A percentile compares a stretch with the other conserved stretches of the same genome.
Conservation (phyloP, 345 rosid genomes). For the thale cress (Arabidopsis thaliana) region TAIR10.1 NC_003074.8:3791501-3792000, state of each 20-base stretch:
- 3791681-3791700: slow-evolving; percentile 43
- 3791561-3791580: slow-evolving; percentile 98
- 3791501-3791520: slow-evolving; percentile 14
- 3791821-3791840: slow-evolving; percentile 17
- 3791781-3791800: slow-evolving; percentile 19
- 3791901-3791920: slow-evolving; percentile 63
- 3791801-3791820: slow-evolving; percentile 26
- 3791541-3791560: slow-evolving; percentile 82
- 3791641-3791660: slow-evolving; percentile 82
- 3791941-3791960: slow-evolving; percentile 73
- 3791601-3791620: slow-evolving; percentile 82
- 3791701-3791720: slow-evolving; percentile 16
- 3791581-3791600: slow-evolving; percentile 90
- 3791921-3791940: slow-evolving; percentile 93
- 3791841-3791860: slow-evolving; percentile 14
- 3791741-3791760: background rate
- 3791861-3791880: slow-evolving; percentile 24
- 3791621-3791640: slow-evolving; percentile 98
- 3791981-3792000: slow-evolving; percentile 71
- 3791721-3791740: slow-evolving; percentile 1
- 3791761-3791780: slow-evolving; percentile 8
- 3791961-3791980: slow-evolving; percentile 97
- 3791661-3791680: slow-evolving; percentile 63
- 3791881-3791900: slow-evolving; percentile 31
- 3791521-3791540: slow-evolving; percentile 66